These are phyloP conservation scores for Protea cynaroides DNA, from an alignment of 164 flowering plant species.

Conservation along the genomic window DNA sequence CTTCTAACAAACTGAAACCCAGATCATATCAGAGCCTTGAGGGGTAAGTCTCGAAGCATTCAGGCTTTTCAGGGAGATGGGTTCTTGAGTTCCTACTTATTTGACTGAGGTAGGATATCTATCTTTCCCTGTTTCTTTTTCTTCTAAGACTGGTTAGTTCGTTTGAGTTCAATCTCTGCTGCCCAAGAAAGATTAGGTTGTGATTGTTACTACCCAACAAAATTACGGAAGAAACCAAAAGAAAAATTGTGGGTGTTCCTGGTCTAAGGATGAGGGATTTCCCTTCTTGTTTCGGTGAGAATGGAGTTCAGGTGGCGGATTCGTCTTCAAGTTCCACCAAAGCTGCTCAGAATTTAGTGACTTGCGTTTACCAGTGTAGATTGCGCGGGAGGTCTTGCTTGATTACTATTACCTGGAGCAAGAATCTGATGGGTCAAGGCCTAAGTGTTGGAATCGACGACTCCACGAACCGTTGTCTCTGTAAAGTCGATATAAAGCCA, in stretches of 20 bases:
- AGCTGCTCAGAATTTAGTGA: conserved; percentile 37
- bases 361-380: conserved; percentile 29
- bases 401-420: conserved; percentile 40
- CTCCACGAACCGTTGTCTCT: conserved; percentile 24
- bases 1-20: conserved; percentile 1
- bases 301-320: conserved; percentile 45
- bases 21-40: conserved; percentile 3
- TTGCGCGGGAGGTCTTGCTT: conserved; percentile 23
- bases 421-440: conserved; percentile 39
- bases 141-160: background rate
- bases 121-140: background rate
- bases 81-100: conserved; percentile 13
- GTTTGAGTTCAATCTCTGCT: background rate
- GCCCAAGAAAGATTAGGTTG: background rate
- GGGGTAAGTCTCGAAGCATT: conserved; percentile 9
- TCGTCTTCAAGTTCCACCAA: conserved; percentile 24
- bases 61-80: conserved; percentile 1
- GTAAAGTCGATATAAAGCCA: conserved; percentile 39
- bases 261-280: conserved; percentile 35
- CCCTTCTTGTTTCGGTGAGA: conserved; percentile 47
- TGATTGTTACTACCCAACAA: background rate
- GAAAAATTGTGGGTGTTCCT: background rate
- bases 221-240: background rate
- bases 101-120: no score
- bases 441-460: conserved; percentile 30